Evolutionary conservation across 1,139 yeast species (phyloP), one percentile per base, ranked within the genome.

Genomic region (Hemisphaericaspora xylanilytica): DNA sequence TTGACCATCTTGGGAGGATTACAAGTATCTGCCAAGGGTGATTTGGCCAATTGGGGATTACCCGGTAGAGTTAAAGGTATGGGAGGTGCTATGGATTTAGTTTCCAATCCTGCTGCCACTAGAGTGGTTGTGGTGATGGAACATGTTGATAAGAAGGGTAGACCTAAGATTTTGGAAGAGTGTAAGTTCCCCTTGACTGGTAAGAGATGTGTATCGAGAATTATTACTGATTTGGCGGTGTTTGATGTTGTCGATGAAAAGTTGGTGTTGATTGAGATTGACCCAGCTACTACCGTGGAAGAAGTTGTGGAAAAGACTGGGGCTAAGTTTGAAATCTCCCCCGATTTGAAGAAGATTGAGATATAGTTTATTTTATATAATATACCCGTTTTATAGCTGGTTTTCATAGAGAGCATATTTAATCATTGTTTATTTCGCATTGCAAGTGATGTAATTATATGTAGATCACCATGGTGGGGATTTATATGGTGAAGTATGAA

Each of bases 21-120:
- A 55, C 78, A 73, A 50, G 78, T 73, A 6, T 66, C 75, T 2
- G 59, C 61, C 35, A 59, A 49, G 36, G 79, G 78, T 33, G 78
- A 73, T 43, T 58, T 73, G 29, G 78, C 79, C 33, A 73, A 73
- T 52, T 73, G 79, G 78, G 75, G 72, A 13, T 56, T 73, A 10
- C 78, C 79, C 3, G 77, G 77, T 14, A 60, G 64, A 49, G 68
- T 73, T 38, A 71, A 70, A 52, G 79, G 79, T 21, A 73, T 73
- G 75, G 78, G 79, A 22, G 79, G 79, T n/a, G 79, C 78, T 26
- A 73, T 73, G 79, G 79, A 73, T 50, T 60, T 73, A 15, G 78
- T 71, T 3, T 66, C 77, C 21, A 71, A 72, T 47, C 76, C 78
- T 5, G 50, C 55, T 24, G 56, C 65, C 35, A 73, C 78, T 8